Evolutionary conservation across 345 rosid species (phyloP).

Genomic region (Geranium rotundifolium): DNA sequence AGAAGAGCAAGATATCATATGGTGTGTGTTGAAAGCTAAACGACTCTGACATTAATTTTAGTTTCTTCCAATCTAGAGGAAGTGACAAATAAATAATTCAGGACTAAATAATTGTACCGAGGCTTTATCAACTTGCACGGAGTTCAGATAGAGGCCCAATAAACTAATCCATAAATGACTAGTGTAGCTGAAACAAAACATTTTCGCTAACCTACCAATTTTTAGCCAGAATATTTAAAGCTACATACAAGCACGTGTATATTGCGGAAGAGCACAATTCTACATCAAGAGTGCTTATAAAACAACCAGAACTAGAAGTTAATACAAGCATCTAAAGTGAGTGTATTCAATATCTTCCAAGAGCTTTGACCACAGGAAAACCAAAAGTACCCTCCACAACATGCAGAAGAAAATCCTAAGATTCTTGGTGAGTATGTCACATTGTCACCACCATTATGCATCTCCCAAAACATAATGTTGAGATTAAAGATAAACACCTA

Average conservation of each 20-base stretch:
- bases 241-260: neutral
- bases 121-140: neutral
- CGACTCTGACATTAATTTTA: neutral
- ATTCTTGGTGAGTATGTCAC: neutral
- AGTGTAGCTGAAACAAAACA: neutral
- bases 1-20: neutral
- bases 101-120: neutral
- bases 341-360: neutral
- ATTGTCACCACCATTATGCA: neutral
- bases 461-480: neutral
- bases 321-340: neutral
- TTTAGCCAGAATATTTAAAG: neutral
- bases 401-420: neutral
- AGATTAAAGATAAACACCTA: too few relatives aligned
- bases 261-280: neutral
- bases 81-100: neutral
- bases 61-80: neutral
- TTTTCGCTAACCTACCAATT: neutral
- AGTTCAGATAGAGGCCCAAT: neutral
- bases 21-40: neutral
- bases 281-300: neutral
- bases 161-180: neutral
- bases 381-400: neutral
- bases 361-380: too few relatives aligned
- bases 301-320: neutral